phyloP scores from a whole-genome alignment of 2,329 filamentous ascomycete species.

The Teratosphaeria epicoccoides region DNA sequence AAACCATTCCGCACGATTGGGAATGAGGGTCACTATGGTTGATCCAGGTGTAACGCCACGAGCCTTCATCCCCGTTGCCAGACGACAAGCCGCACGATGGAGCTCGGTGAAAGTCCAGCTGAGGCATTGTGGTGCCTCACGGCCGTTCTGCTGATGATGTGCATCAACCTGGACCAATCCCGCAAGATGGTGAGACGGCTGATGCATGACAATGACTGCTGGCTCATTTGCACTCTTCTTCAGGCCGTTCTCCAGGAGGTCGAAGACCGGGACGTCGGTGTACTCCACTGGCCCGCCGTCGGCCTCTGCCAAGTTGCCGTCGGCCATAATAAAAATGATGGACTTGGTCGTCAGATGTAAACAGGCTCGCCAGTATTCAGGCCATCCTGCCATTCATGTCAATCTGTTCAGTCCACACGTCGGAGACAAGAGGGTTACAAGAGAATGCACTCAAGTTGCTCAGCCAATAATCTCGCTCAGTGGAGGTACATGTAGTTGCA shows the following conservation, averaged over 20 bases:
- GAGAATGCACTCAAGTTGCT: too few relatives aligned
- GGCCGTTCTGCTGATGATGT: background rate
- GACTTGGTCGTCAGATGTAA: too few relatives aligned
- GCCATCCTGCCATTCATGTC: too few relatives aligned
- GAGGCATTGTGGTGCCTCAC: background rate
- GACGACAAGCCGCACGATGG: background rate
- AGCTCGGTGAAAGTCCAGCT: slow-evolving; percentile 1
- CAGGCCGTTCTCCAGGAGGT: background rate
- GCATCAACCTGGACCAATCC: background rate
- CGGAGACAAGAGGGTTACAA: too few relatives aligned
- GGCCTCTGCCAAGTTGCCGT: background rate
- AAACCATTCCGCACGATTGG: background rate
- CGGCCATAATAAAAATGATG: background rate
- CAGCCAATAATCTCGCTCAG: too few relatives aligned
- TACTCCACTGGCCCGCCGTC: background rate
- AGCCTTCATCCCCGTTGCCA: background rate
- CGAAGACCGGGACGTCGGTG: background rate
- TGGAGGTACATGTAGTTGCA: too few relatives aligned
- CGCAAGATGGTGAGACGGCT: background rate
- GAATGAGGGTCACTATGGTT: background rate
- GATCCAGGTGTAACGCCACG: background rate
- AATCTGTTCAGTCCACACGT: too few relatives aligned
- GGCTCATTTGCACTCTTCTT: background rate
- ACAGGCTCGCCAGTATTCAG: too few relatives aligned
- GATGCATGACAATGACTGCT: slow-evolving; percentile 1